A percentile compares a stretch with the other conserved stretches of the same genome.
These are phyloP conservation scores for Aspergillus sp. DNA, from an alignment of 2,329 filamentous ascomycete genomes.

Conservation along the genomic window DNA sequence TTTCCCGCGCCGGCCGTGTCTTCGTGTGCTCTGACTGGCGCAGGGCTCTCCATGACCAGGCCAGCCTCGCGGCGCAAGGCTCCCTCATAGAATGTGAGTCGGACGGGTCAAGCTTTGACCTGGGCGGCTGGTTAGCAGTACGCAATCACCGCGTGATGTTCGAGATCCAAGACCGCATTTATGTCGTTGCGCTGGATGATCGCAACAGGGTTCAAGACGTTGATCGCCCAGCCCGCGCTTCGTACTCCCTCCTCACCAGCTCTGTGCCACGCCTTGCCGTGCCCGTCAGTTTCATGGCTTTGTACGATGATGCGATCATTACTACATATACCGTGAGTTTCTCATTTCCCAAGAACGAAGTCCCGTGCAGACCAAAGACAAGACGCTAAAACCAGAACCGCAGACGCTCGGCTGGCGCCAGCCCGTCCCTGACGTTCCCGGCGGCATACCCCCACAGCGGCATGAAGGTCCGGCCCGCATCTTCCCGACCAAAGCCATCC, in stretches of 20 bases:
- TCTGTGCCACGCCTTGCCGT: slow-evolving; percentile 30
- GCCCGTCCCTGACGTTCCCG: slow-evolving; percentile 10
- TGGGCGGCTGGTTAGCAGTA: slow-evolving; percentile 40
- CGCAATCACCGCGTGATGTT: slow-evolving; percentile 35
- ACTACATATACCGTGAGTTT: slow-evolving; percentile 33
- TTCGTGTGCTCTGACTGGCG: slow-evolving; percentile 39
- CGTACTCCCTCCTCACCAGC: slow-evolving; percentile 27
- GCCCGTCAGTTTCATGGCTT: slow-evolving; percentile 39
- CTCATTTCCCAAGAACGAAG: background rate
- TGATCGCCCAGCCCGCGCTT: slow-evolving; percentile 14
- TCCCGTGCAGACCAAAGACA: background rate
- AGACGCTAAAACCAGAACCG: slow-evolving; percentile 7
- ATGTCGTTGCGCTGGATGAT: slow-evolving; percentile 34
- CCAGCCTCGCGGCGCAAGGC: slow-evolving; percentile 17
- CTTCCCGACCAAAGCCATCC: slow-evolving; percentile 34
- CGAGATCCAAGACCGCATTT: slow-evolving; percentile 36
- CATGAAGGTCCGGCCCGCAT: slow-evolving; percentile 20
- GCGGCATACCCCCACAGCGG: slow-evolving; percentile 8
- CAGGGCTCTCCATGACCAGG: slow-evolving; percentile 22
- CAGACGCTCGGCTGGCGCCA: slow-evolving; percentile 25
- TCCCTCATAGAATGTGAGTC: slow-evolving; percentile 35
- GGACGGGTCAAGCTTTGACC: slow-evolving; percentile 33
- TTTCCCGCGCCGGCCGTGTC: slow-evolving; percentile 35
- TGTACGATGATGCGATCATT: slow-evolving; percentile 42
- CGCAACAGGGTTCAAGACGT: slow-evolving; percentile 18